Evolutionary conservation across 768 basidiomycete species (phyloP).

Genomic region (Sarcodon aspratus): DNA sequence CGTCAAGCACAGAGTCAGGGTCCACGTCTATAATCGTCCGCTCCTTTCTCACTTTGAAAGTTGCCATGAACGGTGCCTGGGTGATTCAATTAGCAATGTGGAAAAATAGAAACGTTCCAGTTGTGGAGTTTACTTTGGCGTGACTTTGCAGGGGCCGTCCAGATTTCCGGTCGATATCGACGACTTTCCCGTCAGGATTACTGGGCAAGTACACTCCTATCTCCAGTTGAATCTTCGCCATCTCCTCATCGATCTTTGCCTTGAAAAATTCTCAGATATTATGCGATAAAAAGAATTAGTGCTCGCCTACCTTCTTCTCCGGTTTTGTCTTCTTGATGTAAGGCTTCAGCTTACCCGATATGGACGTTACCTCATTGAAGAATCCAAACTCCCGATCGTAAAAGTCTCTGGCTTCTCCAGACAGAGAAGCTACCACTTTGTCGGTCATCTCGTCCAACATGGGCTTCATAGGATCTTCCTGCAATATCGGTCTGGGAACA

Average conservation of each 20-base stretch:
- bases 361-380: conserved; percentile 94
- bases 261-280: conserved; percentile 16
- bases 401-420: conserved; percentile 80
- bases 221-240: conserved; percentile 90
- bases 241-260: conserved; percentile 99
- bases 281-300: neutral
- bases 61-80: conserved; percentile 99
- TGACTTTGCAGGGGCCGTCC: conserved; percentile 95
- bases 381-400: conserved; percentile 94
- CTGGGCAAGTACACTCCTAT: conserved; percentile 96
- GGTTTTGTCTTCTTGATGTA: conserved; percentile 91
- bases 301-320: conserved; percentile 75
- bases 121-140: conserved; percentile 57
- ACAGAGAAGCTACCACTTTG: conserved; percentile 72
- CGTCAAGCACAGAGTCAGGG: conserved; percentile 64
- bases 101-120: conserved; percentile 1
- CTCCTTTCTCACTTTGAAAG: conserved; percentile 95
- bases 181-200: conserved; percentile 91
- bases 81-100: conserved; percentile 3
- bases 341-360: conserved; percentile 94
- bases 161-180: conserved; percentile 96
- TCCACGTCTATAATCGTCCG: conserved; percentile 53
- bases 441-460: conserved; percentile 80
- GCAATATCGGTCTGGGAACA: conserved; percentile 1
- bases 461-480: conserved; percentile 97